Base-by-base conservation (phyloP, 208 protist species). In the Trypanosoma avium region DNA sequence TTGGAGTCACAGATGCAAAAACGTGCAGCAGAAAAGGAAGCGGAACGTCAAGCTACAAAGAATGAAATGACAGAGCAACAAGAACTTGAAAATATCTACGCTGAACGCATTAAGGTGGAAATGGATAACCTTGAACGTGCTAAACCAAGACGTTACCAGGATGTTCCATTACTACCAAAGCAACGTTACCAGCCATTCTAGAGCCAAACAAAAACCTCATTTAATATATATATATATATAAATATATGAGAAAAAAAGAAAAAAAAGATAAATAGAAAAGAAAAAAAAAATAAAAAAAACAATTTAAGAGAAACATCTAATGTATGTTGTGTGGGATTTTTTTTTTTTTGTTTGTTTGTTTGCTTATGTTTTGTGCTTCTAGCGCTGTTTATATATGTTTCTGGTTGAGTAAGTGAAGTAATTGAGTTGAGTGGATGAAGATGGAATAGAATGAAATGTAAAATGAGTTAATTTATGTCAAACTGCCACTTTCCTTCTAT, bases 121-220 rank as follows among this genome's bases (percentile, higher is more conserved):
- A 78, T 95, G 72, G 79, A 79, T 1, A 84, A 85, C 48, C 67
- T 95, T 6, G 88, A 95, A 58, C 75, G 73, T 1, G 88, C 88
- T 21, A 88, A 86, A 67, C 88, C 88, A 26, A 70, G 67, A 30
- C 83, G 84, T 10, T 95, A 90, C 81, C 63, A 72, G 15, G 47
- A 86, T 49, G 83, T 95, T 7, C 85, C 85, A 27, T 75, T 95
- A 19, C 67, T 92, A 38, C 79, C 82, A 19, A 54, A 65, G 38
- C 67, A 52, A 5, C 72, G 82, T 13, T 74, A 79, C 30, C 53
- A 71, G 19, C 67, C 61, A 2, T 74, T 88, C 45, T 88, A 59
- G 42, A 58, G 32, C 1, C 5, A n/a, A 6, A 19, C 7, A 3
- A 5, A 35, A 32, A 24, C n/a, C 10, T 46, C 24, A n/a, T 27